Conservation (phyloP, 352 stramenopile genomes). For the Pythium pyrilobum region DNA sequence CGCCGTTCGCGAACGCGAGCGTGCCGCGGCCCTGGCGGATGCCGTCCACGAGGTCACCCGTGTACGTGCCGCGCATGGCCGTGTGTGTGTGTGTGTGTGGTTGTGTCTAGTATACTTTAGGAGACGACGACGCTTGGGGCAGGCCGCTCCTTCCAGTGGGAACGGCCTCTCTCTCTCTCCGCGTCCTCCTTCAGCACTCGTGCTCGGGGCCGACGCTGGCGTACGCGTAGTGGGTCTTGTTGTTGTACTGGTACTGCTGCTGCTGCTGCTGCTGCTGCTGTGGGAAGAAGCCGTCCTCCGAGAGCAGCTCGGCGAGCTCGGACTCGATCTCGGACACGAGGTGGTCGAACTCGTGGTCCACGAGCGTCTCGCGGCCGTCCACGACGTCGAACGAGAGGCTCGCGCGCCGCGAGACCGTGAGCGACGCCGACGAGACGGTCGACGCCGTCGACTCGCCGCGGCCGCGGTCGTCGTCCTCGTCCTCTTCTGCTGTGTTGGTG, state of each 20-base stretch:
- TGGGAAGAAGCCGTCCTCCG: background rate
- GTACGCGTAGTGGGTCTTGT: too few relatives aligned
- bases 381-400: constrained; percentile 2
- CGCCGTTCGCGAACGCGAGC: constrained; percentile 57
- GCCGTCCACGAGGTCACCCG: constrained; percentile 45
- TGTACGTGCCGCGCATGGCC: constrained; percentile 43
- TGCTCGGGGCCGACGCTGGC: too few relatives aligned
- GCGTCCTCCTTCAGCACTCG: too few relatives aligned
- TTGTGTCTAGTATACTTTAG: too few relatives aligned
- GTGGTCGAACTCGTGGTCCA: constrained; percentile 14
- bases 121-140: too few relatives aligned
- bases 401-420: background rate
- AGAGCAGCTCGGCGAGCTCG: constrained; percentile 7
- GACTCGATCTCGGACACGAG: constrained; percentile 11
- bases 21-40: constrained; percentile 47
- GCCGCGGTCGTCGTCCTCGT: background rate
- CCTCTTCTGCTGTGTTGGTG: background rate
- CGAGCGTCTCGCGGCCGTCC: constrained; percentile 7
- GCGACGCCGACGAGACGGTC: background rate
- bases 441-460: background rate
- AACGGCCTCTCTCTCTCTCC: too few relatives aligned
- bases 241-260: background rate
- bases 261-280: background rate
- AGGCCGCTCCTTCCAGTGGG: too few relatives aligned
- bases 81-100: too few relatives aligned